Evolutionary conservation across 2,329 filamentous ascomycete species (phyloP).

Genomic region (Bipolaris oryzae): DNA sequence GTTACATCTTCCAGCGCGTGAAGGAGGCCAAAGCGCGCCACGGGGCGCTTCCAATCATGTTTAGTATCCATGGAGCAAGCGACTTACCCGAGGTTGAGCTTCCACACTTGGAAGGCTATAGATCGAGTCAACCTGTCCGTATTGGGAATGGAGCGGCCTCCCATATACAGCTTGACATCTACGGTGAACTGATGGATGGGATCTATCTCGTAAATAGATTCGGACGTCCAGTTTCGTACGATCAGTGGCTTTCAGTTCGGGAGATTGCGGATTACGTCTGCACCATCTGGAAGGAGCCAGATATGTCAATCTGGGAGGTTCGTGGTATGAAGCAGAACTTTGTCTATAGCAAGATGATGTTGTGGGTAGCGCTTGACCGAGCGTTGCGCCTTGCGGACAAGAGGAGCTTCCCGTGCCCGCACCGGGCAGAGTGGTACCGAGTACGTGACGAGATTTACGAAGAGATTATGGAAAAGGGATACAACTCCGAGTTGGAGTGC

Average conservation of each 20-base stretch:
- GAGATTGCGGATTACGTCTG: conserved; percentile 73
- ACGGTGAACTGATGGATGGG: conserved; percentile 77
- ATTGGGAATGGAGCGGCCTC: conserved; percentile 79
- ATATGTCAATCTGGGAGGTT: conserved; percentile 87
- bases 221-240: conserved; percentile 75
- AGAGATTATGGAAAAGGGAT: conserved; percentile 79
- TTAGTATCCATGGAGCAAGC: conserved; percentile 72
- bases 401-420: conserved; percentile 75
- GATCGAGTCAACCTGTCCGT: conserved; percentile 71
- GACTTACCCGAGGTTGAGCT: conserved; percentile 75
- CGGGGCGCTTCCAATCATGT: conserved; percentile 77
- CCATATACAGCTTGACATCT: conserved; percentile 79
- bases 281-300: conserved; percentile 66
- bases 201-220: conserved; percentile 83
- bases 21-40: conserved; percentile 64
- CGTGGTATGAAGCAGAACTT: conserved; percentile 77
- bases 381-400: conserved; percentile 76
- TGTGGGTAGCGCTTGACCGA: conserved; percentile 81
- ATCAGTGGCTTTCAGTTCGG: conserved; percentile 74
- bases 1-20: conserved; percentile 76
- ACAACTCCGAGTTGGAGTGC: conserved; percentile 70
- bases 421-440: conserved; percentile 68
- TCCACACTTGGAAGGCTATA: conserved; percentile 73
- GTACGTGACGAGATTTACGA: conserved; percentile 73
- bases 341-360: conserved; percentile 81